Evolutionary conservation across 805 yeast species (phyloP), one percentile per base, ranked within the genome.

Genomic region (Jamesozyma spencerorum): DNA sequence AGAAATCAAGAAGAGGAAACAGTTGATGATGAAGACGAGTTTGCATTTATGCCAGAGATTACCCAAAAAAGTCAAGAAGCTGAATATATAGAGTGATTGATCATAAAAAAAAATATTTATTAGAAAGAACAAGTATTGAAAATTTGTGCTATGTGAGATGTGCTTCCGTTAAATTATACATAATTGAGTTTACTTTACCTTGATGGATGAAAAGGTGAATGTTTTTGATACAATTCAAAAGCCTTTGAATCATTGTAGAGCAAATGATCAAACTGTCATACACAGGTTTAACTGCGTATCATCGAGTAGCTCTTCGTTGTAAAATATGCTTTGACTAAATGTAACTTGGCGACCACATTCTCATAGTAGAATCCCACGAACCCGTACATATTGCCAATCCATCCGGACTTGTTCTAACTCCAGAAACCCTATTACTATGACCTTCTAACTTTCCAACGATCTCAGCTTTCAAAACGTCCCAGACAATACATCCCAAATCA

Each of bases 341-440:
- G 44, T 51, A 58, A 14, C 42, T 39, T n/a, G 72, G 70, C 0
- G 72, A 61, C 87, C 88, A 83, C 1, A 83, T 64, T 48, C 74
- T 76, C 48, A 82, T 70, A 1, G 88, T 77, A 6, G 78, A 62
- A 55, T 85, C 95, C 83, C 94, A 81, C 1, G 90, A 81, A 1
- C 84, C 81, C 2, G 95, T 83, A 41, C 81, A 78, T 8, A 87
- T 70, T 0, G 81, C 87, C 18, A 74, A 55, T 0, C 96, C 95
- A 59, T 85, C 85, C 0, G 79, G 79, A 47, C 87, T 74, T 1
- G 79, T 71, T 30, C 68, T 64, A 2, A 87, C 81, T 49, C 76
- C 75, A 38, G 78, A 75, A 8, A 83, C 71, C 36, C 79, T 68
- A 46, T 75, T 76, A 10, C 64, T 54, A 50, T 84, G 92, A 0